These are phyloP conservation scores for Cornus controversa DNA, from an alignment of 148 eudicot genomes.

Conservation along the genomic window DNA sequence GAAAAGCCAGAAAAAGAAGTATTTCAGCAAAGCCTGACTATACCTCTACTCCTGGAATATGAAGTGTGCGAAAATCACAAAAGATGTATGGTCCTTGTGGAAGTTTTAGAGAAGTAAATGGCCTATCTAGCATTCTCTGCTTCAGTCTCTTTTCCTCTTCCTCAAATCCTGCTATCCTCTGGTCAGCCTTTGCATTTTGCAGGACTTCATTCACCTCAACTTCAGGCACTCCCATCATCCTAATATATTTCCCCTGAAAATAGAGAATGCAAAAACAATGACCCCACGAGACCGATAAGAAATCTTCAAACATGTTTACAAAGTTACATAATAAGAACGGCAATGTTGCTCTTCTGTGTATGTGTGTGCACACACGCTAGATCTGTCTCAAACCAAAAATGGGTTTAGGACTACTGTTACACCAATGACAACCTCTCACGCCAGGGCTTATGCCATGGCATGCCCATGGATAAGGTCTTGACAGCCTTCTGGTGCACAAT, in stretches of 20 bases:
- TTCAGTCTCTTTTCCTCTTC: slow-evolving; percentile 85
- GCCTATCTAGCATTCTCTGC: slow-evolving; percentile 39
- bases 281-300: too few relatives aligned
- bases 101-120: slow-evolving; percentile 47
- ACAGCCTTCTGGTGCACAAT: too few relatives aligned
- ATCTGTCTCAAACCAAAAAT: background rate
- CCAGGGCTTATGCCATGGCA: too few relatives aligned
- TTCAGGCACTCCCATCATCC: slow-evolving; percentile 85
- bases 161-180: slow-evolving; percentile 90
- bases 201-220: slow-evolving; percentile 72
- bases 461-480: too few relatives aligned
- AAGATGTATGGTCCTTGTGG: slow-evolving; percentile 84
- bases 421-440: too few relatives aligned
- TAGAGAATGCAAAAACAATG: background rate
- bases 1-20: background rate
- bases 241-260: slow-evolving; percentile 67
- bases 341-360: background rate
- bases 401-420: background rate
- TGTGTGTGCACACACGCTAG: background rate
- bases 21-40: background rate
- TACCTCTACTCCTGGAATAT: slow-evolving; percentile 81
- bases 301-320: background rate
- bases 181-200: slow-evolving; percentile 52
- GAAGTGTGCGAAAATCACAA: slow-evolving; percentile 80
- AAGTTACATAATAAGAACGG: background rate